phyloP scores from a whole-genome alignment of 2,329 filamentous ascomycete genomes.

The Trichoderma sp. region DNA sequence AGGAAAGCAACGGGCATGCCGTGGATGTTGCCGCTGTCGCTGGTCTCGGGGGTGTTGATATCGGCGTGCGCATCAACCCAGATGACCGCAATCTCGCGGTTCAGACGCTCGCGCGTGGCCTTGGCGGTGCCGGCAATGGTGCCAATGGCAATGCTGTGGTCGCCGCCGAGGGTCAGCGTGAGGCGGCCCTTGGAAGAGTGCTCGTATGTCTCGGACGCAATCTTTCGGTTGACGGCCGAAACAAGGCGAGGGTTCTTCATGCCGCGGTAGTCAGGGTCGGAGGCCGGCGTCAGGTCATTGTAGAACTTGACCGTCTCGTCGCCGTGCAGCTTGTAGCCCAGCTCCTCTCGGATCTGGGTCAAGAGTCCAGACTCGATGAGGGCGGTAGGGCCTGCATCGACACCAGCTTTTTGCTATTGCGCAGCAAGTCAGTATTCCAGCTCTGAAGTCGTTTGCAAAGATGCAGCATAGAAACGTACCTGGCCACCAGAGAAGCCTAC shows the following conservation, averaged over 20 bases:
- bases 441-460: not conserved
- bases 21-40: constrained; percentile 90
- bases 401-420: constrained; percentile 79
- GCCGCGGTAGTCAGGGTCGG: constrained; percentile 78
- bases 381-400: constrained; percentile 86
- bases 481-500: constrained; percentile 97
- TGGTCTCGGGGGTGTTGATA: constrained; percentile 94
- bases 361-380: constrained; percentile 89
- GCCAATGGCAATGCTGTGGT: constrained; percentile 96
- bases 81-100: constrained; percentile 86
- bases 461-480: constrained; percentile 55
- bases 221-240: constrained; percentile 78
- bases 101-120: constrained; percentile 81
- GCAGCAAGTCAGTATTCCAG: not conserved
- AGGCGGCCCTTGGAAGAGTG: constrained; percentile 83
- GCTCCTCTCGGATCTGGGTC: constrained; percentile 77
- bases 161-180: constrained; percentile 90
- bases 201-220: constrained; percentile 83
- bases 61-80: constrained; percentile 99
- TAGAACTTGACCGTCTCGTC: constrained; percentile 84
- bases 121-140: constrained; percentile 86
- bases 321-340: constrained; percentile 86
- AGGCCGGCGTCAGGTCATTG: constrained; percentile 69
- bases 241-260: constrained; percentile 95
- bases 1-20: constrained; percentile 97